These are phyloP conservation scores for Cunninghamia lanceolata DNA, from an alignment of 75 land plant species.

Conservation along the genomic window DNA sequence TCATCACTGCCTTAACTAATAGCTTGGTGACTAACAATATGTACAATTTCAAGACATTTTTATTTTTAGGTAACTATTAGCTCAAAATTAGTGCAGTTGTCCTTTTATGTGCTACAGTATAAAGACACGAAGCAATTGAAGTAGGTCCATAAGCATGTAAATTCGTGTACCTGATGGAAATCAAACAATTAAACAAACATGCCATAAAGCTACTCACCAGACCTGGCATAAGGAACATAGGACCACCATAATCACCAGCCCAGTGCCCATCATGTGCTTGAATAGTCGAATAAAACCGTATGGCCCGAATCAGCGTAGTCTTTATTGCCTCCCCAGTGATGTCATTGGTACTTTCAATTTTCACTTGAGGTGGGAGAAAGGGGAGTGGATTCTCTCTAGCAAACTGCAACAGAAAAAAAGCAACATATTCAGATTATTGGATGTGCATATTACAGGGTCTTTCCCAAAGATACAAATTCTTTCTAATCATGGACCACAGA, in stretches of 20 bases:
- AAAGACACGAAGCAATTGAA: not conserved
- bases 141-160: not conserved
- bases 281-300: conserved; percentile 49
- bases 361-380: conserved; percentile 35
- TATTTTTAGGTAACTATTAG: not conserved
- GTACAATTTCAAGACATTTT: not conserved
- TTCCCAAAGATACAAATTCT: not conserved
- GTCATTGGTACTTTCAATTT: conserved; percentile 38
- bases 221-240: conserved; percentile 90
- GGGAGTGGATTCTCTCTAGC: conserved; percentile 55
- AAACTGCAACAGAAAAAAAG: conserved; percentile 36
- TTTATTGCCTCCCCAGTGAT: conserved; percentile 54
- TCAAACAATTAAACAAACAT: not conserved
- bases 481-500: not conserved
- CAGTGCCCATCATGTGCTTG: conserved; percentile 95
- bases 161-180: not conserved
- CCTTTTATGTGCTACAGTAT: not conserved
- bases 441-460: not conserved
- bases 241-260: conserved; percentile 95
- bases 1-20: not conserved
- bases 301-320: conserved; percentile 53
- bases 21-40: not conserved
- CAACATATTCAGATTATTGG: not conserved
- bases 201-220: conserved; percentile 41
- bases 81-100: not conserved